These are phyloP conservation scores for Ganoderma leucocontextum DNA, from an alignment of 1,284 basidiomycete genomes.

Conservation along the genomic window DNA sequence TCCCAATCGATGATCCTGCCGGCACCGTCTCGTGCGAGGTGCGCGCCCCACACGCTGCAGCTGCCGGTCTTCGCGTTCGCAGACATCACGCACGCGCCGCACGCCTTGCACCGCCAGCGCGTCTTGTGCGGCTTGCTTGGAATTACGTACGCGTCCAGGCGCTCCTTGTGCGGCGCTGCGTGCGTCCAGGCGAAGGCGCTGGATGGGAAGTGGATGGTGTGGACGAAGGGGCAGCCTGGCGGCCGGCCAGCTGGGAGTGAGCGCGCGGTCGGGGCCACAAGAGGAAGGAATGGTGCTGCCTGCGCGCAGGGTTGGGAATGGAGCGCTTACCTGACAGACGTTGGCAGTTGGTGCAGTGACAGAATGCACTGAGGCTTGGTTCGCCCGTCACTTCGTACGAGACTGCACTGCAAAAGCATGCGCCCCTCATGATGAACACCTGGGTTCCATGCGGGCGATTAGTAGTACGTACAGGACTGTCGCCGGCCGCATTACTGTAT, in stretches of 20 bases:
- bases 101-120: constrained; percentile 65
- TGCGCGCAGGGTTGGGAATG: neutral
- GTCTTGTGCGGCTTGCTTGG: constrained; percentile 61
- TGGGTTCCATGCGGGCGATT: neutral
- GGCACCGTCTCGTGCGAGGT: constrained; percentile 56
- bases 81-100: constrained; percentile 60
- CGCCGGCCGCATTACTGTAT: neutral
- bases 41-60: constrained; percentile 64
- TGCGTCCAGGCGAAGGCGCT: constrained; percentile 62
- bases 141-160: constrained; percentile 54
- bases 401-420: constrained; percentile 62
- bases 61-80: constrained; percentile 54
- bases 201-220: constrained; percentile 63
- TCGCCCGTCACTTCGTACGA: constrained; percentile 54
- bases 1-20: constrained; percentile 61
- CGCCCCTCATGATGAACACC: constrained; percentile 29
- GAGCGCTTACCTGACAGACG: constrained; percentile 54
- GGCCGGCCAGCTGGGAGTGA: neutral
- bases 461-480: neutral
- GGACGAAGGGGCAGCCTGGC: constrained; percentile 65
- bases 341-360: constrained; percentile 73
- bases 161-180: constrained; percentile 42
- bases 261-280: neutral
- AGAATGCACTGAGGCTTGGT: constrained; percentile 65
- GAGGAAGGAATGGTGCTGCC: constrained; percentile 2